Evolutionary conservation across 148 eudicot species (phyloP).

Genomic region (Fagopyrum homotropicum): DNA sequence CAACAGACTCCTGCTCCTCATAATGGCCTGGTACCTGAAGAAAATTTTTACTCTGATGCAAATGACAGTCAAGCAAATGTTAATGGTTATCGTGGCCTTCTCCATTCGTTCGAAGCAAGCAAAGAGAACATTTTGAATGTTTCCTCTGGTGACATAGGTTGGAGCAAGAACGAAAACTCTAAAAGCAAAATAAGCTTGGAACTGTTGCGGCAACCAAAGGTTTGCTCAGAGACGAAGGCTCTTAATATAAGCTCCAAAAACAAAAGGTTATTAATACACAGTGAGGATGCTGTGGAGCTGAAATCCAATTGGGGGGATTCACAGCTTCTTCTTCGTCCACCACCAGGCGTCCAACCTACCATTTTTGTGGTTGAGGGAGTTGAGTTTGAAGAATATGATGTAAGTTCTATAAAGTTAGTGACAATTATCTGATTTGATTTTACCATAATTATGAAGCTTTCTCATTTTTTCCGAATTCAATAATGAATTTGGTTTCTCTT

Average conservation of each 20-base stretch:
- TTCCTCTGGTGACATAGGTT: constrained; percentile 23
- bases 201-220: constrained; percentile 25
- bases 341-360: constrained; percentile 50
- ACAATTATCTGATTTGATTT: background rate
- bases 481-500: background rate
- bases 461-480: background rate
- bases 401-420: constrained; percentile 26
- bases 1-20: constrained; percentile 32
- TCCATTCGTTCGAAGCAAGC: constrained; percentile 17
- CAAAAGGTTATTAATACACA: constrained; percentile 70
- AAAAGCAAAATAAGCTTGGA: constrained; percentile 47
- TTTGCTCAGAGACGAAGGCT: constrained; percentile 51
- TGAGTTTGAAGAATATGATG: constrained; percentile 85
- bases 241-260: constrained; percentile 66
- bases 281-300: constrained; percentile 76
- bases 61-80: constrained; percentile 37
- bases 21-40: constrained; percentile 45
- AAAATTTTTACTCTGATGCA: constrained; percentile 35
- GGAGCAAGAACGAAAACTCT: constrained; percentile 34
- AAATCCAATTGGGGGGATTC: constrained; percentile 83
- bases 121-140: constrained; percentile 18
- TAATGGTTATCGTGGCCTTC: constrained; percentile 25
- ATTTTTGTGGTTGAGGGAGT: constrained; percentile 56
- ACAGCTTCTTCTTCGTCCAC: constrained; percentile 76
- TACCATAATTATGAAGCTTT: background rate